Evolutionary conservation across 768 basidiomycete genomes (phyloP).

Genomic region (Cystofilobasidium macerans): DNA sequence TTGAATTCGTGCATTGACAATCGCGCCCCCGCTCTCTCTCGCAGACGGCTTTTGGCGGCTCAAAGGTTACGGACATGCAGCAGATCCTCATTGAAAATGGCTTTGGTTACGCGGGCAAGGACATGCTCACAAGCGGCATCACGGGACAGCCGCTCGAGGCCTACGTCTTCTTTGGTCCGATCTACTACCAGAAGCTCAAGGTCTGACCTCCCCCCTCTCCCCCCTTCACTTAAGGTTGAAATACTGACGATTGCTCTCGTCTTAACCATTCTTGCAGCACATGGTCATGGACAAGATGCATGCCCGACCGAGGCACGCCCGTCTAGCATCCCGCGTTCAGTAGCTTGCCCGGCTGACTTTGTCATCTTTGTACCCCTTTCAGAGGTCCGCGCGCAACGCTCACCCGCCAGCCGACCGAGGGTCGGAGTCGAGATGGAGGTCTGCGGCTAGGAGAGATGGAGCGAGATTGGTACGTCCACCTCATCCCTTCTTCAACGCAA

Average conservation of each 20-base stretch:
- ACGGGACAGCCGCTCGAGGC: constrained; percentile 93
- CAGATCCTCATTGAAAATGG: constrained; percentile 87
- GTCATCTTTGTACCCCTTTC: constrained; percentile 9
- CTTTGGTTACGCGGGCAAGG: constrained; percentile 97
- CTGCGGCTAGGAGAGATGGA: constrained; percentile 98
- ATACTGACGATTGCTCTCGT: constrained; percentile 15
- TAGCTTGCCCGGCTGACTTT: constrained; percentile 18
- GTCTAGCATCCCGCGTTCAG: constrained; percentile 76
- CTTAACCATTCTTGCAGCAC: constrained; percentile 52
- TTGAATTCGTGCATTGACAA: background rate
- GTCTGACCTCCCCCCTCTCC: too few species aligned
- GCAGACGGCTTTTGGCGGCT: constrained; percentile 75
- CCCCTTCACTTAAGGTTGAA: background rate
- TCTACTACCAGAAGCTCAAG: constrained; percentile 95
- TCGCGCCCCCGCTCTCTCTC: background rate
- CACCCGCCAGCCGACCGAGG: constrained; percentile 96
- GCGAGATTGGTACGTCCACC: constrained; percentile 61
- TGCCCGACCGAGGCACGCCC: too few species aligned
- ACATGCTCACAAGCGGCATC: constrained; percentile 95
- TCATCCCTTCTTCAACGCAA: background rate
- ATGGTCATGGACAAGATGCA: constrained; percentile 99
- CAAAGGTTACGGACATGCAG: constrained; percentile 98
- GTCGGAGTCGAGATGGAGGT: constrained; percentile 93
- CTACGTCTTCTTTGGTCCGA: constrained; percentile 97
- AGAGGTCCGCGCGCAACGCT: constrained; percentile 92